These are phyloP conservation scores for Nemania diffusa DNA, from an alignment of 2,329 filamentous ascomycete genomes.

Conservation along the genomic window DNA sequence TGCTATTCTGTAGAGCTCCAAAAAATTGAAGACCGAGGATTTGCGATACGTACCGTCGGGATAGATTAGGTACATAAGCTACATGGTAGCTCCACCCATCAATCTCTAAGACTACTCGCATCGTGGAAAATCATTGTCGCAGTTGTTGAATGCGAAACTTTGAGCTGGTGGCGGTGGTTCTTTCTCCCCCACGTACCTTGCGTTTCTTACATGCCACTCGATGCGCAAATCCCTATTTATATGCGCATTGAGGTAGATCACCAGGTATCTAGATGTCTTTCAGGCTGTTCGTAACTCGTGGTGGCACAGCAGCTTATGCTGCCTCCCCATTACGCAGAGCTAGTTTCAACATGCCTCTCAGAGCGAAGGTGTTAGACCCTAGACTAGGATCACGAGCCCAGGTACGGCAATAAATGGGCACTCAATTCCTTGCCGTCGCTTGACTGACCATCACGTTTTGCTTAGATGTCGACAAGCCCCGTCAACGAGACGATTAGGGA, in stretches of 20 bases:
- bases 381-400: conserved; percentile 63
- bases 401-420: conserved; percentile 51
- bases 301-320: conserved; percentile 61
- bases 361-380: conserved; percentile 76
- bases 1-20: conserved; percentile 27
- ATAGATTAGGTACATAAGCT: too few species aligned
- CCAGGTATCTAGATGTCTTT: conserved; percentile 65
- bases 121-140: background rate
- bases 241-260: conserved; percentile 50
- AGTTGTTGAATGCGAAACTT: background rate
- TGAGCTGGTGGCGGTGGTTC: background rate
- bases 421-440: background rate
- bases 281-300: conserved; percentile 63
- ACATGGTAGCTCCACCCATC: conserved; percentile 23
- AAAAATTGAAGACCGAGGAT: conserved; percentile 37
- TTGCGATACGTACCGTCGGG: conserved; percentile 20
- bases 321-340: conserved; percentile 56
- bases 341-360: conserved; percentile 76
- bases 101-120: background rate
- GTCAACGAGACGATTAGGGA: conserved; percentile 58
- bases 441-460: conserved; percentile 19
- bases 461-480: conserved; percentile 53
- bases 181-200: background rate
- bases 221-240: conserved; percentile 47
- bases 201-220: conserved; percentile 37